Percentiles rank a stretch among this genome's conserved stretches.
Evolutionary conservation across 1,139 yeast genomes (phyloP).

Genomic region (Yamadazyma diospyri): DNA sequence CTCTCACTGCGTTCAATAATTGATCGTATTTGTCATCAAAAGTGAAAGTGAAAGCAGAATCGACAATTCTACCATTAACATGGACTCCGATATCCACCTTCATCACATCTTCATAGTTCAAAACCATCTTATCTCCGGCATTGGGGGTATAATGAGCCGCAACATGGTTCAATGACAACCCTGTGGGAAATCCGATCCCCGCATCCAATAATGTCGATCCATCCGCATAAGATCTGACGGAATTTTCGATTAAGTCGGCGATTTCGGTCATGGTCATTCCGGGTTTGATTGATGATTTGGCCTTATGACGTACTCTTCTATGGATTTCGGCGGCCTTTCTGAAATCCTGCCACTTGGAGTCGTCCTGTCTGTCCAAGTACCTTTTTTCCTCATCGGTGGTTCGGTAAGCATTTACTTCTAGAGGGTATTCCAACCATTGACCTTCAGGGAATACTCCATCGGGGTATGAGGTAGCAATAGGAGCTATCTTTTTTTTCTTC

Average conservation of each 20-base stretch:
- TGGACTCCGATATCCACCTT: constrained; percentile 98
- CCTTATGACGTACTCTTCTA: constrained; percentile 81
- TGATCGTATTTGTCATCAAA: constrained; percentile 83
- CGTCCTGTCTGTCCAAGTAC: constrained; percentile 66
- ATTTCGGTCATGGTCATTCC: constrained; percentile 92
- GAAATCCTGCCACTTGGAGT: constrained; percentile 75
- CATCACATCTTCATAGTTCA: constrained; percentile 86
- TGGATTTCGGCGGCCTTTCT: constrained; percentile 96
- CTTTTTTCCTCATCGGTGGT: constrained; percentile 85
- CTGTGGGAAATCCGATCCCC: constrained; percentile 98
- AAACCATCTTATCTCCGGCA: constrained; percentile 82
- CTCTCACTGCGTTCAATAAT: constrained; percentile 78
- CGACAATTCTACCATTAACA: constrained; percentile 92
- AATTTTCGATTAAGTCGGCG: constrained; percentile 84
- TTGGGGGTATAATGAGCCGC: constrained; percentile 99
- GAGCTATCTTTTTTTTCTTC: constrained; percentile 44
- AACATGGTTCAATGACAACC: constrained; percentile 85
- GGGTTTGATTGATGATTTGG: constrained; percentile 72
- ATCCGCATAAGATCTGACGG: constrained; percentile 70
- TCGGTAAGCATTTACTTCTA: constrained; percentile 71
- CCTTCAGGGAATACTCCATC: constrained; percentile 84
- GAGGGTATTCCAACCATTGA: constrained; percentile 72
- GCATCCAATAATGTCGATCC: constrained; percentile 64
- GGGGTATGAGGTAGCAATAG: constrained; percentile 66
- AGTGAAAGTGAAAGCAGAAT: constrained; percentile 91